Evolutionary conservation across 768 basidiomycete species (phyloP).

Genomic region (Leccinum ochraceum): DNA sequence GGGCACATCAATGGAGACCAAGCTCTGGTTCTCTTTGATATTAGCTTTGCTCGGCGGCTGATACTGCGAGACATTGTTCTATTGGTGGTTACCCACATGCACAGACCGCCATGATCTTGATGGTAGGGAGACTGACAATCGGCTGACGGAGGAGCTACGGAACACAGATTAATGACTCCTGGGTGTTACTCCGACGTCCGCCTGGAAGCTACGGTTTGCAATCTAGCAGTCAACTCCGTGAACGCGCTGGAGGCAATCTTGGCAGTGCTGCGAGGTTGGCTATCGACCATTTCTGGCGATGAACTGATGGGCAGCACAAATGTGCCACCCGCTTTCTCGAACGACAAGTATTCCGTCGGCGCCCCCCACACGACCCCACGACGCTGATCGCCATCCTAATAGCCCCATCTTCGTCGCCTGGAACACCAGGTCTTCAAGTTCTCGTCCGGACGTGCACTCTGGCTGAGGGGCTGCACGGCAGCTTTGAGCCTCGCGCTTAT

Average conservation of each 20-base stretch:
- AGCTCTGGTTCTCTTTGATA: slow-evolving; percentile 80
- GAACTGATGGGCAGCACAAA: slow-evolving; percentile 57
- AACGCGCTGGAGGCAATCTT: slow-evolving; percentile 78
- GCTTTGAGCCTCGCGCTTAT: slow-evolving; percentile 83
- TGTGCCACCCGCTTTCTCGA: slow-evolving; percentile 60
- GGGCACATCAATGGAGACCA: slow-evolving; percentile 93
- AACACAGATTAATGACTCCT: slow-evolving; percentile 82
- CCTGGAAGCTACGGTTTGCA: slow-evolving; percentile 83
- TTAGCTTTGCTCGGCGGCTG: slow-evolving; percentile 87
- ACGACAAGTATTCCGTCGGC: slow-evolving; percentile 73
- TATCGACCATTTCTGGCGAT: slow-evolving; percentile 93
- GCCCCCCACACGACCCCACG: slow-evolving; percentile 25
- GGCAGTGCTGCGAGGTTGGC: slow-evolving; percentile 76
- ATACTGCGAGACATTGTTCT: slow-evolving; percentile 86
- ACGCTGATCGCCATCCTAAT: slow-evolving; percentile 5
- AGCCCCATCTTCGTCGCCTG: slow-evolving; percentile 94
- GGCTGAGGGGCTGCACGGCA: slow-evolving; percentile 91
- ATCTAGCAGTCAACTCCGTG: slow-evolving; percentile 92
- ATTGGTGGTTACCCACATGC: slow-evolving; percentile 71
- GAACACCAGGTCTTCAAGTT: slow-evolving; percentile 64
- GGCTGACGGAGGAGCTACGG: slow-evolving; percentile 72
- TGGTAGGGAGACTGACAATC: slow-evolving; percentile 85
- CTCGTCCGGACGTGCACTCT: slow-evolving; percentile 55
- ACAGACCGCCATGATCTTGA: slow-evolving; percentile 89
- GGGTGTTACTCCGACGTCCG: slow-evolving; percentile 94